phyloP scores from a whole-genome alignment of 257 asterid genomes.

The Thymus quinquecostatus region DNA sequence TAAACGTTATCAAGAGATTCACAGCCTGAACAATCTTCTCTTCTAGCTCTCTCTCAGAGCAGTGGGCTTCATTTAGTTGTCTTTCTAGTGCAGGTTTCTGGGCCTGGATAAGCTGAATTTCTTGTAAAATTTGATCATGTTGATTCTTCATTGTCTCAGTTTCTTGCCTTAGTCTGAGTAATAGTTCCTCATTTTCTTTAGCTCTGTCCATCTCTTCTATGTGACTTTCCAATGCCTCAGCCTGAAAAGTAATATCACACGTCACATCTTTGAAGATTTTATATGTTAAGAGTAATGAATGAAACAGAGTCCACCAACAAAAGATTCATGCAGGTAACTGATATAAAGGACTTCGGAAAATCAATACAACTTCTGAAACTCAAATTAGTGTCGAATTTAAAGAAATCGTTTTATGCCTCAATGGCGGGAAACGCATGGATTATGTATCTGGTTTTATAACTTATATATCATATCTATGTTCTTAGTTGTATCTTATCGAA shows the following conservation, averaged over 20 bases:
- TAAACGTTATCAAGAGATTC: constrained; percentile 69
- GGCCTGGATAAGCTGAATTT: constrained; percentile 53
- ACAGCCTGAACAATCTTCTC: constrained; percentile 90
- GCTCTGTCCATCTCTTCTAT: constrained; percentile 49
- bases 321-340: constrained; percentile 14
- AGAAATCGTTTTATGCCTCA: constrained; percentile 1
- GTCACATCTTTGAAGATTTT: constrained; percentile 19
- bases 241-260: constrained; percentile 49
- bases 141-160: constrained; percentile 52
- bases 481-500: background rate
- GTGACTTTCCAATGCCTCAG: constrained; percentile 53
- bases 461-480: background rate
- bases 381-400: background rate
- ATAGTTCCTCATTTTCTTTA: constrained; percentile 55
- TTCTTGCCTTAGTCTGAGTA: constrained; percentile 57
- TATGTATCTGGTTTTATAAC: background rate
- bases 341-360: constrained; percentile 1
- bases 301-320: constrained; percentile 19
- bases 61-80: constrained; percentile 51
- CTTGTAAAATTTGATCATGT: constrained; percentile 43
- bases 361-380: background rate
- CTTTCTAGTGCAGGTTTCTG: constrained; percentile 64
- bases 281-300: constrained; percentile 7
- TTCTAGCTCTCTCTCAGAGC: constrained; percentile 81
- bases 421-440: background rate